Base-by-base conservation (phyloP, 176 grass and related monocot genomes). In the Triticum monococcum region DNA sequence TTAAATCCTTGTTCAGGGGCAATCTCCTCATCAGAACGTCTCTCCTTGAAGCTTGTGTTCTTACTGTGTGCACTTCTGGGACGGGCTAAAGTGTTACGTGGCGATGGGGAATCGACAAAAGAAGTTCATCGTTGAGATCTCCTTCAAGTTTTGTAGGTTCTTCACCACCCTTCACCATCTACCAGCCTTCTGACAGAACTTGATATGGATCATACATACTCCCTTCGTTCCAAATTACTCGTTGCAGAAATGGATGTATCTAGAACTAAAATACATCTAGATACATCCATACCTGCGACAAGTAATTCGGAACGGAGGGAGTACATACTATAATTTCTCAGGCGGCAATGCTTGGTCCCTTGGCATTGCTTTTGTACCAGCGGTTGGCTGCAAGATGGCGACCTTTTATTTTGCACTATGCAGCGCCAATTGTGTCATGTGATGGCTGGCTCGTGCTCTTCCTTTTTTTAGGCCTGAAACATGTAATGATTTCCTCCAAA, bases 361-460 rank as follows among this genome's bases (percentile, higher is more conserved):
- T 52, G 65, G 38, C 23, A 23, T 78, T 64, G 30, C 32, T 79
- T 83, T 79, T 79, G 77, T 78, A 50, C 64, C 17, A 30, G 57
- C 61, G 33, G n/a, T 76, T 64, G 38, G 40, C 9, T 64, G 22
- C 17, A 64, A 12, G 41, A 32, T 50, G 4, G 2, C 7, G 17
- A 36, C 32, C 18, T 26, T 84, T 48, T 75, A 75, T 75, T 63
- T 24, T 68, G 66, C 80, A 59, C 9, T 38, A 32, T 63, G 77
- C n/a, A 48, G 26, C 36, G 81, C 37, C 75, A 84, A 7, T 67
- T 67, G 35, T 75, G 68, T 67, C 80, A 80, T 80, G 85, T 87
- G 89, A 66, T 79, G 7, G 85, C 60, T 90, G 45, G 72, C 61
- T 33, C 40, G 69, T 52, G 9, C n/a, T 26, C 2, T 17, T 31